Evolutionary conservation across 2,329 filamentous ascomycete species (phyloP).

Genomic region (Fusarium pseudocircinatum): DNA sequence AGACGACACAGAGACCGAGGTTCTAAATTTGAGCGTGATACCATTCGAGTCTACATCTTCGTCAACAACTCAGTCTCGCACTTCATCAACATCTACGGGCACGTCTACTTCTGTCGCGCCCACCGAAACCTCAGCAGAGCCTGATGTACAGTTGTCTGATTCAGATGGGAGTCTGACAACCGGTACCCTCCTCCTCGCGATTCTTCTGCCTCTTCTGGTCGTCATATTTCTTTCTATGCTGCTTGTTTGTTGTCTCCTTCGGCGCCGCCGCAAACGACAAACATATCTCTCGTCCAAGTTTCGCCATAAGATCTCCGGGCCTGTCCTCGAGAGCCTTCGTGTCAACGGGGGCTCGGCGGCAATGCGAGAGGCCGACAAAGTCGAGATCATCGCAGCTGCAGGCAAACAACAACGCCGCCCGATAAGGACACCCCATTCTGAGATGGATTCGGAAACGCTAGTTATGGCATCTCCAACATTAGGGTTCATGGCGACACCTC

Average conservation of each 20-base stretch:
- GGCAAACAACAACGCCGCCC: slow-evolving; percentile 21
- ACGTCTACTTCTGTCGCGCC: slow-evolving; percentile 39
- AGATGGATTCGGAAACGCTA: slow-evolving; percentile 38
- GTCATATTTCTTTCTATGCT: slow-evolving; percentile 48
- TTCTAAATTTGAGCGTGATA: slow-evolving; percentile 50
- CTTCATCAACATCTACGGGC: slow-evolving; percentile 22
- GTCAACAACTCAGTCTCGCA: slow-evolving; percentile 15
- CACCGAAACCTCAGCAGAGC: slow-evolving; percentile 28
- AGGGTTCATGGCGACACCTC: slow-evolving; percentile 32
- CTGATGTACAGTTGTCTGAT: slow-evolving; percentile 13
- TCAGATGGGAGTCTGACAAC: slow-evolving; percentile 43
- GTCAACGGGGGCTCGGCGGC: slow-evolving; percentile 41
- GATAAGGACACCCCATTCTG: slow-evolving; percentile 36
- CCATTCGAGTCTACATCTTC: slow-evolving; percentile 38
- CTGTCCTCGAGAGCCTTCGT: slow-evolving; percentile 43
- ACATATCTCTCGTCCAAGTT: slow-evolving; percentile 45
- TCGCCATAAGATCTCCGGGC: slow-evolving; percentile 48
- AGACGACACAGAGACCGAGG: slow-evolving; percentile 49
- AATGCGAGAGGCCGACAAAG: slow-evolving; percentile 37
- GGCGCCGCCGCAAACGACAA: slow-evolving; percentile 44
- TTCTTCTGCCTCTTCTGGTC: slow-evolving; percentile 55
- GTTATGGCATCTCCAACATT: slow-evolving; percentile 44
- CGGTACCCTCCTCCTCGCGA: slow-evolving; percentile 53
- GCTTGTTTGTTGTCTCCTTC: slow-evolving; percentile 47
- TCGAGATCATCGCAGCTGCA: not conserved